Conservation (phyloP, 2,329 filamentous ascomycete species). For the Beauveria caledonica region DNA sequence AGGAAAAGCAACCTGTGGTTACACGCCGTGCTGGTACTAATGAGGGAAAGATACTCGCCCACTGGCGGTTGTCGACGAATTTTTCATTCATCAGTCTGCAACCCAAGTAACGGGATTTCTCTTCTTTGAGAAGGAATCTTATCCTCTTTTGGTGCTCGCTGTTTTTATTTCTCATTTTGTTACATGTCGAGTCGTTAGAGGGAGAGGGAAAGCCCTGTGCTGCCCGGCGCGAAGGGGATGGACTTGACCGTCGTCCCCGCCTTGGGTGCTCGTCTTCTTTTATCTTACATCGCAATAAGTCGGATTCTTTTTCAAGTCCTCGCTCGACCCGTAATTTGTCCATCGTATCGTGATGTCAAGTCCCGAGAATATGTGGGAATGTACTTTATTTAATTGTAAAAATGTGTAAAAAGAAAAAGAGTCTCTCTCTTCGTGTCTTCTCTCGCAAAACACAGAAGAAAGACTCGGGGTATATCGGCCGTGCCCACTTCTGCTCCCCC, state of each 20-base stretch:
- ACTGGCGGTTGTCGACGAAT: constrained; percentile 21
- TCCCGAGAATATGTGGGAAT: constrained; percentile 10
- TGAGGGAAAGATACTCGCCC: constrained; percentile 98
- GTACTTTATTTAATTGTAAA: neutral
- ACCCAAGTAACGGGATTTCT: too few species aligned
- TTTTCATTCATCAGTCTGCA: constrained; percentile 15
- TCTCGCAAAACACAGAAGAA: neutral
- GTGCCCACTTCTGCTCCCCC: too few species aligned
- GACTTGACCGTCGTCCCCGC: constrained; percentile 81
- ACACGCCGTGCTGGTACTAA: constrained; percentile 60
- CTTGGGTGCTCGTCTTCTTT: constrained; percentile 16
- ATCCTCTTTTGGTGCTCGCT: constrained; percentile 13
- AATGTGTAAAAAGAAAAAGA: neutral
- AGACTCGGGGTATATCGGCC: constrained; percentile 1
- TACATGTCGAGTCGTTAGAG: constrained; percentile 24
- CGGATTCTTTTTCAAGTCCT: too few species aligned
- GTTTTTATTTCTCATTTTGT: constrained; percentile 6
- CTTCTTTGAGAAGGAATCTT: neutral
- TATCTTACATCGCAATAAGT: neutral
- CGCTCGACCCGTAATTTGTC: too few species aligned
- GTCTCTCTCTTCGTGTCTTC: neutral
- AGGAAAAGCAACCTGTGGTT: constrained; percentile 11
- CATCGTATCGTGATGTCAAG: neutral
- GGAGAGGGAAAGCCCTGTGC: constrained; percentile 97
- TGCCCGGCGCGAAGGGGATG: constrained; percentile 57